Evolutionary conservation across 257 asterid genomes (phyloP).

Genomic region (Jacaranda mimosifolia): DNA sequence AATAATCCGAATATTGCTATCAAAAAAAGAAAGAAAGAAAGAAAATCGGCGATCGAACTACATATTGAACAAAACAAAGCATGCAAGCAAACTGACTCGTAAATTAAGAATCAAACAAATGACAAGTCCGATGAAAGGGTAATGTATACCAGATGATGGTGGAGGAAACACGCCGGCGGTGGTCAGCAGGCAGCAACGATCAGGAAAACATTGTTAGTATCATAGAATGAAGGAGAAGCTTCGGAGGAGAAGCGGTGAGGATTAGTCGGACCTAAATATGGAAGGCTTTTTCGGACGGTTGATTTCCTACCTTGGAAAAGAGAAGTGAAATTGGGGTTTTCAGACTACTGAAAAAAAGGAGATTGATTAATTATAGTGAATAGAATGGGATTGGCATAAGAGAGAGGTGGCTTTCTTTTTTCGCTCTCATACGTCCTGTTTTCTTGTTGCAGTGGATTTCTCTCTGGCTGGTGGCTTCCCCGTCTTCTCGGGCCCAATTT

Average conservation of each 20-base stretch:
- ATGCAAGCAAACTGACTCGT: constrained; percentile 14
- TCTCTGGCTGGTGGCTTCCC: constrained; percentile 43
- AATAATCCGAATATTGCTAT: neutral
- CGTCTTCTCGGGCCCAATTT: constrained; percentile 34
- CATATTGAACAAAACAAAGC: neutral
- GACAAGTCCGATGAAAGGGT: neutral
- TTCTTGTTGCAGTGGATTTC: constrained; percentile 40
- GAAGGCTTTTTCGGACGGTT: constrained; percentile 43
- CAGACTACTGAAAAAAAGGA: neutral
- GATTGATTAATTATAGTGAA: neutral
- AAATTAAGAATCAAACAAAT: neutral
- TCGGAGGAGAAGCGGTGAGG: constrained; percentile 42
- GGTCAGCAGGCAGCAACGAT: constrained; percentile 43
- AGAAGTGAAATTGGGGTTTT: constrained; percentile 20
- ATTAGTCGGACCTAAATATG: constrained; percentile 37
- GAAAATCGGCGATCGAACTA: neutral
- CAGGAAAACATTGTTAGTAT: constrained; percentile 20
- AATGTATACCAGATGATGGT: constrained; percentile 46
- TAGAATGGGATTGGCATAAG: neutral
- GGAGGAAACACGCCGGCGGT: constrained; percentile 45
- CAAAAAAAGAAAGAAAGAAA: neutral
- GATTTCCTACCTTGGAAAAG: neutral
- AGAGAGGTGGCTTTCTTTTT: neutral
- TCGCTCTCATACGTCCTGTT: constrained; percentile 26
- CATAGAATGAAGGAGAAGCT: constrained; percentile 33